Conservation (phyloP, 352 stramenopile genomes). For the Globisporangium splendens region DNA sequence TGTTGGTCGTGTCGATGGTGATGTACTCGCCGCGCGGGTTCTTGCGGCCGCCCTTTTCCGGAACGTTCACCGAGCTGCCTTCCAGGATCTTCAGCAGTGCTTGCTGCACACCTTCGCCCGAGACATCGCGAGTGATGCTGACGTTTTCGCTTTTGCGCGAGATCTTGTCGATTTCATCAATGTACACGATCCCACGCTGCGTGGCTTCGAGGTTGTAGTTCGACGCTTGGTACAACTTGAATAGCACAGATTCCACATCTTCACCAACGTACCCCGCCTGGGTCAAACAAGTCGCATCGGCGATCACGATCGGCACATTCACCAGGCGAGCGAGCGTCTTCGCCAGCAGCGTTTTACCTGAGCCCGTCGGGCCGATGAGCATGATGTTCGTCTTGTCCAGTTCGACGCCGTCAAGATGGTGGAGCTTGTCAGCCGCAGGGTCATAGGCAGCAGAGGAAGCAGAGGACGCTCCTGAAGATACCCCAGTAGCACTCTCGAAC, state of each 20-base stretch:
- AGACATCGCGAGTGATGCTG: conserved; percentile 96
- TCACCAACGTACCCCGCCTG: conserved; percentile 98
- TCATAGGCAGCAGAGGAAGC: not conserved
- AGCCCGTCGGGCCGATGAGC: conserved; percentile 94
- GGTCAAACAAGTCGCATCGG: conserved; percentile 96
- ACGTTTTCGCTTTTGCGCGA: conserved; percentile 85
- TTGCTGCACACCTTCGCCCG: conserved; percentile 98
- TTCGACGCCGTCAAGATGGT: conserved; percentile 87
- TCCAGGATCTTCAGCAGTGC: conserved; percentile 99
- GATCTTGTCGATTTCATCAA: conserved; percentile 99
- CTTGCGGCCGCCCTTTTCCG: conserved; percentile 96
- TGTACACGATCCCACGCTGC: conserved; percentile 97
- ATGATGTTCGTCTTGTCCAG: conserved; percentile 99
- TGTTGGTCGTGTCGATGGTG: conserved; percentile 98
- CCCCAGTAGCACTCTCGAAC: conserved; percentile 7
- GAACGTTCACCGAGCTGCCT: conserved; percentile 96
- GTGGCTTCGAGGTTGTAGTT: conserved; percentile 95
- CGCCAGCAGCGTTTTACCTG: conserved; percentile 95
- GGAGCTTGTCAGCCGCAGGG: conserved; percentile 36
- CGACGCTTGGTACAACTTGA: conserved; percentile 96
- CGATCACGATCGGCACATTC: conserved; percentile 97
- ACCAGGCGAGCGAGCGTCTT: conserved; percentile 95
- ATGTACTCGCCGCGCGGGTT: conserved; percentile 96
- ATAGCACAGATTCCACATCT: conserved; percentile 97
- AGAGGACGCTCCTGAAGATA: not conserved